Percentiles rank a stretch among this genome's conserved stretches.
Conservation (phyloP, 352 stramenopile species). For the Blastocystis sp. region DNA sequence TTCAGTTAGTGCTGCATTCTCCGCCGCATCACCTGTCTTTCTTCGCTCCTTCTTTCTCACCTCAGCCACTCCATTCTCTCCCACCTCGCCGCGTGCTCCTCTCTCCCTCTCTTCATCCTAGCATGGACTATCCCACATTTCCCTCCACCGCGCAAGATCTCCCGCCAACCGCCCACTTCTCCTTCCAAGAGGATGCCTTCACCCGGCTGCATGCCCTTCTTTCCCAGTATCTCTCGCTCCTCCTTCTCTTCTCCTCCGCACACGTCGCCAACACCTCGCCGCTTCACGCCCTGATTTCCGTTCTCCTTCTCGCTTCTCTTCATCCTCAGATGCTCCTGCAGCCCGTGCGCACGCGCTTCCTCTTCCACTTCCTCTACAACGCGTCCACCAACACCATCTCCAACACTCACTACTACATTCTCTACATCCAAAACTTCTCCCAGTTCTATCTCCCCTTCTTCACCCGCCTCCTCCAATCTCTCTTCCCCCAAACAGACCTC, state of each 20-base stretch:
- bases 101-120: conserved; percentile 1
- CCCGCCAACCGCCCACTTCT: conserved; percentile 3
- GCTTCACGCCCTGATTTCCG: not conserved
- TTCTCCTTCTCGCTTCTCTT: not conserved
- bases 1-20: conserved; percentile 23
- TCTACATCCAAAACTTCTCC: conserved; percentile 33
- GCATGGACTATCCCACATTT: not conserved
- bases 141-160: not conserved
- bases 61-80: not conserved
- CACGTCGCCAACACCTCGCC: not conserved
- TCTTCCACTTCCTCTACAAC: conserved; percentile 43
- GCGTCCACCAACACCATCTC: conserved; percentile 32
- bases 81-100: not conserved
- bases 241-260: not conserved
- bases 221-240: not conserved
- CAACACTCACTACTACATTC: conserved; percentile 22
- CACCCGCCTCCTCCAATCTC: not conserved
- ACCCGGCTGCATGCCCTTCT: not conserved
- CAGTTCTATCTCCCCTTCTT: conserved; percentile 42
- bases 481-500: not conserved
- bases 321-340: not conserved
- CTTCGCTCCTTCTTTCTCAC: not conserved
- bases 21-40: conserved; percentile 9
- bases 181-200: not conserved
- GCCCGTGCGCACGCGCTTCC: conserved; percentile 24